Evolutionary conservation across 2,329 filamentous ascomycete genomes (phyloP).

Genomic region (Paraphaeosphaeria minitans): DNA sequence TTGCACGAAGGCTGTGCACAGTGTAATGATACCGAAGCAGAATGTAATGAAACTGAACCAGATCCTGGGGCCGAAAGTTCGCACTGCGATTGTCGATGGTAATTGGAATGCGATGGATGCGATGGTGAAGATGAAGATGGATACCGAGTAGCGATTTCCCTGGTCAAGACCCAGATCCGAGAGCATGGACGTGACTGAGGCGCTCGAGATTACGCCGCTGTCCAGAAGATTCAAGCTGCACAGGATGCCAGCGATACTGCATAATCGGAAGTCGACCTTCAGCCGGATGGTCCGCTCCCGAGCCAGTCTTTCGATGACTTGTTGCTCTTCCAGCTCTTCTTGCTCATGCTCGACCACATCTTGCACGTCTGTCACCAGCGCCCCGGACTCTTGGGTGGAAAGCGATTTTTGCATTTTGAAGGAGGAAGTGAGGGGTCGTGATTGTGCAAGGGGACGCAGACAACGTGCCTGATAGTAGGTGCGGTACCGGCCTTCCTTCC

Average conservation of each 20-base stretch:
- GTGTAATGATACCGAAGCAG: slow-evolving; percentile 67
- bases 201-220: slow-evolving; percentile 71
- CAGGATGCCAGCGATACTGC: slow-evolving; percentile 72
- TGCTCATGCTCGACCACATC: neutral
- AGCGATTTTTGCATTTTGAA: slow-evolving; percentile 11
- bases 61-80: slow-evolving; percentile 66
- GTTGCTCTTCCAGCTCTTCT: slow-evolving; percentile 1
- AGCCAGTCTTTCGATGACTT: slow-evolving; percentile 20
- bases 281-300: slow-evolving; percentile 58
- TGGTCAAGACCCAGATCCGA: slow-evolving; percentile 64
- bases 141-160: slow-evolving; percentile 69
- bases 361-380: slow-evolving; percentile 4
- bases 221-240: slow-evolving; percentile 73
- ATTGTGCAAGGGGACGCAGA: slow-evolving; percentile 1
- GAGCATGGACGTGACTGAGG: slow-evolving; percentile 71
- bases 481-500: slow-evolving; percentile 7
- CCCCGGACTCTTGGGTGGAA: slow-evolving; percentile 9
- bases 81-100: slow-evolving; percentile 69
- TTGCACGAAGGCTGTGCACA: slow-evolving; percentile 70
- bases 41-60: slow-evolving; percentile 67
- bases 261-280: slow-evolving; percentile 71
- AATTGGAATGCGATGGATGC: slow-evolving; percentile 71
- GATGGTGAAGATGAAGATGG: slow-evolving; percentile 76
- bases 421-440: slow-evolving; percentile 9
- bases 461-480: slow-evolving; percentile 40